phyloP scores from a whole-genome alignment of 257 asterid species.

The Misopates orontium region DNA sequence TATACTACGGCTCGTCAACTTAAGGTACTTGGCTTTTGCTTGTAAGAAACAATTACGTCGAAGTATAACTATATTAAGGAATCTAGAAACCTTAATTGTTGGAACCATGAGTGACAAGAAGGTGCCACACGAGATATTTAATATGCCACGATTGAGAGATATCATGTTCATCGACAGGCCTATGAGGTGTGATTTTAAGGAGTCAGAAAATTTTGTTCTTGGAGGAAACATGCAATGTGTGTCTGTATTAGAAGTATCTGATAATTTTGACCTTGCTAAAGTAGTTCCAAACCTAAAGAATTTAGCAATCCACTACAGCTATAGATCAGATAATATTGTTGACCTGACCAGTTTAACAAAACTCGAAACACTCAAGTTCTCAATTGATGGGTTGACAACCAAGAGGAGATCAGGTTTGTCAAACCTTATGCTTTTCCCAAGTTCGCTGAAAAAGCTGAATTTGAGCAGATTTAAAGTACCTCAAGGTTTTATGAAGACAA shows the following conservation, averaged over 20 bases:
- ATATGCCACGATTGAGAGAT: slow-evolving; percentile 11
- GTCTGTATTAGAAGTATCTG: background rate
- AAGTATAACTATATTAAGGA: background rate
- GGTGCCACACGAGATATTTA: background rate
- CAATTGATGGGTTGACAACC: too few relatives aligned
- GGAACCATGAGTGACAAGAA: background rate
- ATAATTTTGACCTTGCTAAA: background rate
- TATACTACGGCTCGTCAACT: background rate
- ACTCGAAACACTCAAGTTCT: background rate
- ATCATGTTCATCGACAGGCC: background rate
- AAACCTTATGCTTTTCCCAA: background rate
- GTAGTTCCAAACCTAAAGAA: background rate
- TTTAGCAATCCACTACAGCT: background rate
- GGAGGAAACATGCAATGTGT: background rate
- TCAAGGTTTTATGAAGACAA: background rate
- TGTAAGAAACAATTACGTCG: background rate
- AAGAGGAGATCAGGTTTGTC: background rate
- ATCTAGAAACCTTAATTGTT: slow-evolving; percentile 3
- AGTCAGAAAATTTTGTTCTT: background rate
- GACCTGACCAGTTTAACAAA: background rate
- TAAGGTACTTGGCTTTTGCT: slow-evolving; percentile 6
- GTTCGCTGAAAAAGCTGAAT: background rate
- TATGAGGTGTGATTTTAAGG: background rate
- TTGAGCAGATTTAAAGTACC: background rate
- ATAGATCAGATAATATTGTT: background rate